Evolutionary conservation across 106 monocot genomes (phyloP), one percentile per base, ranked within the genome.

Genomic region (Dendrobium huoshanense): DNA sequence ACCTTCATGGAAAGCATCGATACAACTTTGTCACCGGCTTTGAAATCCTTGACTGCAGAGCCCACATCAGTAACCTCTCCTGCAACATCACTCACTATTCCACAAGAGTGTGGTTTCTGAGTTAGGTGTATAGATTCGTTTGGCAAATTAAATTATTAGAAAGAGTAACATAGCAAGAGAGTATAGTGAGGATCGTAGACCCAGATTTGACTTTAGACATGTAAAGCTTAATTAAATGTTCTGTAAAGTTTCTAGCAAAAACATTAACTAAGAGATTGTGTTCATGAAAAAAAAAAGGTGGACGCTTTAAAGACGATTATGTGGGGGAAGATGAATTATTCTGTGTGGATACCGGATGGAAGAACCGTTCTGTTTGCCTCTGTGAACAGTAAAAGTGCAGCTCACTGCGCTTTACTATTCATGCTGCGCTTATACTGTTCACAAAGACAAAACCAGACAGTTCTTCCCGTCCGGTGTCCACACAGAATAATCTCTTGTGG

Each of bases 1-100:
- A 79, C 65, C 76, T 47, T 76, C 5, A 51, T 0, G n/a, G 18
- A 5, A 27, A 76, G 76, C 49, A 49, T 4, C 51, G 76, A 47
- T 51, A 76, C 48, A 51, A 76, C 76, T 76, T 76, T 76, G 76
- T 76, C 76, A 76, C 76, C 76, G 47, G 45, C 25, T 25, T 49
- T 49, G 76, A 76, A 76, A 45, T 76, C 49, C 25, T 76, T 76
- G 0, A 76, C 76, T 9, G 45, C 76, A 10, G 76, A 76, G 3
- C 76, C 76, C 10, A 29, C 24, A 17, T 76, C 76, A 48, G 16
- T 4, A 15, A 76, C 76, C 27, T 51, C 76, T 27, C 76, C 76
- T 47, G 76, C 76, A 16, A 76, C 76, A 16, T 47, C 76, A 51
- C 47, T 27, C 76, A 76, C 76, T 76, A 27, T 47, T 76, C 22